Conservation (phyloP, 768 basidiomycete genomes). For the Kwoniella mangroviensis region DNA sequence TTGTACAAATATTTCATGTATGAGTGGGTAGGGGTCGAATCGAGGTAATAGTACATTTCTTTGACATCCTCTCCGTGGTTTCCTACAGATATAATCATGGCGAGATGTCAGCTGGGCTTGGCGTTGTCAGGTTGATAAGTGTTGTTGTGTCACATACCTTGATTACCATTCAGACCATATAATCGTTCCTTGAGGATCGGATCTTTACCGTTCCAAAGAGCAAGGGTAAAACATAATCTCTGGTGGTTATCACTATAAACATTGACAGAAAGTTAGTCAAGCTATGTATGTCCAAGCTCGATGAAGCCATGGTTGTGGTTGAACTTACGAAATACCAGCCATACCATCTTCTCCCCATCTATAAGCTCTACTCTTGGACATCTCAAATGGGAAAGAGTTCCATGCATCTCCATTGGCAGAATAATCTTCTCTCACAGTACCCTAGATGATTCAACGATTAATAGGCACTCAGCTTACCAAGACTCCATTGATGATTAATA, state of each 20-base stretch:
- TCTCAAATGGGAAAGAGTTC: conserved; percentile 57
- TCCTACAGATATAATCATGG: conserved; percentile 60
- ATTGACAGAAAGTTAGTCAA: neutral
- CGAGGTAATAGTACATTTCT: conserved; percentile 97
- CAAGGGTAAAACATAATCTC: conserved; percentile 84
- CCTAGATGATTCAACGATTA: too few species aligned
- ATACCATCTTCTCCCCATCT: conserved; percentile 99
- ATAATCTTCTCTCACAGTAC: conserved; percentile 98
- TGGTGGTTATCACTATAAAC: conserved; percentile 79
- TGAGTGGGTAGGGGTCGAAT: conserved; percentile 97
- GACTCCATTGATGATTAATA: too few species aligned
- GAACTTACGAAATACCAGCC: conserved; percentile 76
- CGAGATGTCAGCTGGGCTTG: conserved; percentile 9
- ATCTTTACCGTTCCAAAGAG: conserved; percentile 93
- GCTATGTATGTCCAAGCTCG: neutral
- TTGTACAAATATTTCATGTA: conserved; percentile 99
- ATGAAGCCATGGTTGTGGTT: neutral
- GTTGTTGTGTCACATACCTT: conserved; percentile 58
- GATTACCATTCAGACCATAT: conserved; percentile 93
- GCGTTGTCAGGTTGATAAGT: neutral
- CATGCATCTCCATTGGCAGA: conserved; percentile 88
- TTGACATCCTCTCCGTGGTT: conserved; percentile 99
- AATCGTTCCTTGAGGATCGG: conserved; percentile 94
- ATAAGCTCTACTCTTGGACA: conserved; percentile 70
- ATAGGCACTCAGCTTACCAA: too few species aligned